phyloP scores from a whole-genome alignment of 345 rosid genomes.

The Trapa incisa region DNA sequence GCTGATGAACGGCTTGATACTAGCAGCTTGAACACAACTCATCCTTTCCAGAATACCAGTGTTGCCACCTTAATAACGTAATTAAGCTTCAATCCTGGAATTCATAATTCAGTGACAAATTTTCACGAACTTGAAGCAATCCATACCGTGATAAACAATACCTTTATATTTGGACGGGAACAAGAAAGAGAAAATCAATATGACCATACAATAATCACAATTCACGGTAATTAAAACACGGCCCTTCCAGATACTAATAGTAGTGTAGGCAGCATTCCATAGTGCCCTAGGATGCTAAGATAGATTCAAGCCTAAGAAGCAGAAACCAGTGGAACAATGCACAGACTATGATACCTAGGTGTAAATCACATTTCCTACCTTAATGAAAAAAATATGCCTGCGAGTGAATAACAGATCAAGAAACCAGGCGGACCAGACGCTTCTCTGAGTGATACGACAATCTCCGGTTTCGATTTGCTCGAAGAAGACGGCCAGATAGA shows the following conservation, averaged over 20 bases:
- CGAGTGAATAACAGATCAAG: background rate
- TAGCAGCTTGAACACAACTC: constrained; percentile 12
- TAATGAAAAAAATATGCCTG: background rate
- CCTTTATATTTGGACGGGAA: background rate
- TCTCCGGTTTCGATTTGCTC: background rate
- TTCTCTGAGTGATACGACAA: too few species aligned
- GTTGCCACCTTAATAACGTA: constrained; percentile 1
- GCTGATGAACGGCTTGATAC: constrained; percentile 1
- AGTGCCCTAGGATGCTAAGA: background rate
- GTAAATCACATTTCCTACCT: background rate
- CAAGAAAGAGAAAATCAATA: background rate
- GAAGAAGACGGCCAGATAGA: background rate
- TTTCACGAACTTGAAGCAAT: background rate
- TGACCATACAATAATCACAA: background rate
- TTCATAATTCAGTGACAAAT: background rate
- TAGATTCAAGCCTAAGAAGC: background rate
- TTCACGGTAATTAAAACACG: background rate
- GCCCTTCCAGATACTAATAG: background rate
- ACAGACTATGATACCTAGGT: background rate
- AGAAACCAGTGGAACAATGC: background rate
- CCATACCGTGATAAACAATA: background rate
- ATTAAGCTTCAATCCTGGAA: constrained; percentile 3
- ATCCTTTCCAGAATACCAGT: constrained; percentile 1
- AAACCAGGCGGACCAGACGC: background rate
- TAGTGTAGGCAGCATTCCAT: background rate